These are phyloP conservation scores for Citrus glauca DNA, from an alignment of 345 rosid species.

Conservation along the genomic window DNA sequence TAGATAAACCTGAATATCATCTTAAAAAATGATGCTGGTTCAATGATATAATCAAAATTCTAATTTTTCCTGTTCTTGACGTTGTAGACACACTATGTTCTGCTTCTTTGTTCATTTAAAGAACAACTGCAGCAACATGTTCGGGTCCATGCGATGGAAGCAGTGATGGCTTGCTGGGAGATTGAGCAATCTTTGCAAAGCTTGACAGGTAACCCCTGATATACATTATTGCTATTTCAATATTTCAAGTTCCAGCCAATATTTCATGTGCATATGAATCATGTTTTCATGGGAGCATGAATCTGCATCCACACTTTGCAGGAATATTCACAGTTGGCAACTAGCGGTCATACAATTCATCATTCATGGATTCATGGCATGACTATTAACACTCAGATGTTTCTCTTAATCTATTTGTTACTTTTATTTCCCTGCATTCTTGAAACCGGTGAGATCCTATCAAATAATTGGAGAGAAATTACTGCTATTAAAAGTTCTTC, in stretches of 20 bases:
- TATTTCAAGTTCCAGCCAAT: neutral
- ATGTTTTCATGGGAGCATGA: neutral
- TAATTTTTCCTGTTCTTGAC: slow-evolving; percentile 13
- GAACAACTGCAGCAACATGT: slow-evolving; percentile 98
- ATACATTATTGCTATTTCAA: neutral
- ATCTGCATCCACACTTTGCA: neutral
- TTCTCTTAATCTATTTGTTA: neutral
- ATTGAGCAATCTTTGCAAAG: slow-evolving; percentile 96
- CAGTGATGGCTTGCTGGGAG: slow-evolving; percentile 99
- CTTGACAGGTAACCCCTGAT: slow-evolving; percentile 57
- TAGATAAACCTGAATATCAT: neutral
- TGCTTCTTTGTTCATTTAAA: slow-evolving; percentile 89
- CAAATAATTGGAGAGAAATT: neutral
- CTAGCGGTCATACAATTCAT: neutral
- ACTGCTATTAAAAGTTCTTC: neutral
- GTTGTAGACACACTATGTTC: slow-evolving; percentile 82
- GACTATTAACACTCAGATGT: neutral
- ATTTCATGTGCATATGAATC: neutral
- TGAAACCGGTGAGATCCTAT: neutral
- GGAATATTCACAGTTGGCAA: neutral
- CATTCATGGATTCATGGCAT: neutral
- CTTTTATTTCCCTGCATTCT: neutral
- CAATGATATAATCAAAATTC: neutral
- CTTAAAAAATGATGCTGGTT: neutral
- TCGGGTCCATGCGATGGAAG: slow-evolving; percentile 99